Percentiles rank a stretch among this genome's conserved stretches.
phyloP scores from a whole-genome alignment of 2,329 filamentous ascomycete species.

The Exophiala lecanii-corni region DNA sequence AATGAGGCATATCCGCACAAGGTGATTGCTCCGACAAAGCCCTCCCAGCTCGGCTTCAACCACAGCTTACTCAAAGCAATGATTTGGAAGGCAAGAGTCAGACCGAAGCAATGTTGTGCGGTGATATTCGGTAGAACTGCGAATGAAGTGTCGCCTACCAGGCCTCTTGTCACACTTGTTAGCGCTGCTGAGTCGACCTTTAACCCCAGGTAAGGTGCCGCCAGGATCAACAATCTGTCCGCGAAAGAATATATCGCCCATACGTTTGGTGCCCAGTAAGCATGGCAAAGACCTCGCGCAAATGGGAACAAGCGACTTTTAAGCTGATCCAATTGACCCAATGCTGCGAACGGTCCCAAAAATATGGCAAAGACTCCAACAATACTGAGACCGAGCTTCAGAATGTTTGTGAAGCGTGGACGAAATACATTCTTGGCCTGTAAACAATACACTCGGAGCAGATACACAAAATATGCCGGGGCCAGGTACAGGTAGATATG shows the following conservation, averaged over 20 bases:
- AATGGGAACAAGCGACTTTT: constrained; percentile 87
- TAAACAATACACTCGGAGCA: constrained; percentile 85
- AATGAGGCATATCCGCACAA: constrained; percentile 95
- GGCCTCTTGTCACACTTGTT: constrained; percentile 82
- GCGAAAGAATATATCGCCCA: constrained; percentile 96
- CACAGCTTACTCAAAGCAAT: constrained; percentile 80
- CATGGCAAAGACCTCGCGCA: constrained; percentile 87
- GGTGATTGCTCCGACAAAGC: constrained; percentile 82
- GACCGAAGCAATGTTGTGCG: constrained; percentile 70
- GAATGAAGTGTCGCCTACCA: constrained; percentile 91
- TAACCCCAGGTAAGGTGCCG: constrained; percentile 76
- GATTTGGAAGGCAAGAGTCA: constrained; percentile 78
- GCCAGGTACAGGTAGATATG: constrained; percentile 97
- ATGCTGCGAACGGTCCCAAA: constrained; percentile 81
- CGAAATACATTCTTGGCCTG: constrained; percentile 67
- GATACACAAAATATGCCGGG: constrained; percentile 89
- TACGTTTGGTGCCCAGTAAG: constrained; percentile 96
- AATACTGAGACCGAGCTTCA: constrained; percentile 77
- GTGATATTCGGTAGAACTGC: constrained; percentile 85
- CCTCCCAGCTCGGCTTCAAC: constrained; percentile 74
- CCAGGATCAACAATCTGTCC: constrained; percentile 76
- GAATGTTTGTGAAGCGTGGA: constrained; percentile 64
- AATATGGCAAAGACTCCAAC: constrained; percentile 68
- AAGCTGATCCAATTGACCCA: constrained; percentile 79
- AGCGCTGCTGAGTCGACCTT: constrained; percentile 68